Percentiles rank a stretch among this genome's conserved stretches.
phyloP scores from a whole-genome alignment of 1,284 basidiomycete genomes.

The Trametes polyzona region DNA sequence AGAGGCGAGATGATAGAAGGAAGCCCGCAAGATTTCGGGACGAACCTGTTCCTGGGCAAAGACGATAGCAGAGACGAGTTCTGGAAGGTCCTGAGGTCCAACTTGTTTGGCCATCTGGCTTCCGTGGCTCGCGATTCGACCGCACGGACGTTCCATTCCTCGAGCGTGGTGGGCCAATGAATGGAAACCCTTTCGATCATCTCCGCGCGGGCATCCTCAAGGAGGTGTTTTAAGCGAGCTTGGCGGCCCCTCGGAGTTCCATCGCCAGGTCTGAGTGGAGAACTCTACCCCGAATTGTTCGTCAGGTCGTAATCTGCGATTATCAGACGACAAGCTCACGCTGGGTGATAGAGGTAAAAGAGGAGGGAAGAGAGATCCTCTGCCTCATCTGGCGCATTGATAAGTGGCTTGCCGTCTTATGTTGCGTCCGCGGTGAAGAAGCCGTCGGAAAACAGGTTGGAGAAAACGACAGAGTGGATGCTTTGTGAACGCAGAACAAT shows the following conservation, averaged over 20 bases:
- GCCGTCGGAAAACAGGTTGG: conserved; percentile 66
- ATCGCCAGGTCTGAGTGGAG: neutral
- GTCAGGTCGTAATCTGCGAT: too few relatives aligned
- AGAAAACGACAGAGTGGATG: conserved; percentile 64
- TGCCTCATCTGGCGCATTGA: conserved; percentile 18
- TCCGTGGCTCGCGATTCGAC: neutral
- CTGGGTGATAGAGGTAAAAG: conserved; percentile 50
- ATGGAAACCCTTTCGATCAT: neutral
- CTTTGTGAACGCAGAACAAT: conserved; percentile 69
- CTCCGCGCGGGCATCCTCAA: neutral
- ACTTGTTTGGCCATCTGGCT: neutral
- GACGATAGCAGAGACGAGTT: conserved; percentile 38
- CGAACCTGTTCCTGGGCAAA: conserved; percentile 36
- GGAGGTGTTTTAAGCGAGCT: neutral
- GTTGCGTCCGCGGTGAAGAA: neutral
- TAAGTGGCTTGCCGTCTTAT: conserved; percentile 15
- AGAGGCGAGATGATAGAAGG: conserved; percentile 56
- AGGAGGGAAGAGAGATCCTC: conserved; percentile 44
- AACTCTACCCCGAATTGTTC: neutral
- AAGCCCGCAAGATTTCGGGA: conserved; percentile 54
- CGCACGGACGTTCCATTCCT: neutral
- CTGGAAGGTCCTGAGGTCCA: conserved; percentile 9
- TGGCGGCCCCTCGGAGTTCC: neutral
- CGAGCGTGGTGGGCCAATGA: neutral
- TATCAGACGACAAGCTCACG: neutral